Evolutionary conservation across 192 early-diverging fungal genomes (phyloP), one percentile per base, ranked within the genome.

Genomic region (Lunasporangiospora selenospora): DNA sequence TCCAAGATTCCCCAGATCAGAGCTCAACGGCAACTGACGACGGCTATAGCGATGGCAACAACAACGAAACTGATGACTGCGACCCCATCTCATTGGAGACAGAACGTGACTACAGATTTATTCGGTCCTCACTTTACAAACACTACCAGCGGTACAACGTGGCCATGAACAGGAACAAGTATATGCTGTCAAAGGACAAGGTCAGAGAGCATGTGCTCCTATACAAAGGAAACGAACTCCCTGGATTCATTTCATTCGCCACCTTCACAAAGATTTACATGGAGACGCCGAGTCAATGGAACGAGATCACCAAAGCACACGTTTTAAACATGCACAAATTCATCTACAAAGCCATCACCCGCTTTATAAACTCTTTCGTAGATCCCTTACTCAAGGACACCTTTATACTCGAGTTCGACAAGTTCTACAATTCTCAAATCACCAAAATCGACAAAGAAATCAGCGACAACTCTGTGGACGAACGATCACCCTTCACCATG

Each of bases 191-290:
- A 18, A 61, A 24, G 38, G 53, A 61, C 41, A 61, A 55, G 52
- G 56, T 70, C 37, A 56, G 23, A 16, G 45, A 54, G 23, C 36
- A 56, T 6, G 66, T 70, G 49, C 58, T 50, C 43, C 52, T 34
- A 3, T 70, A 70, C 58, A 60, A 56, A 49, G 66, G 58, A 46
- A 56, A 55, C 36, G 66, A 70, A 34, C 45, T 70, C 16, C 51
- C 58, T 4, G 66, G 58, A 54, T 70, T 70, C 43, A 42, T 61
- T 23, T 61, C 66, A 29, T 70, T 70, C 58, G 43, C 33, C 45
- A 70, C 66, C 3, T 70, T 70, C 53, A 70, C 52, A 2, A 44
- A 61, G 32, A 70, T 70, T 6, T 70, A 61, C 56, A 55, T 33
- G n/a, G 66, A 61, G 30, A 70, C 58, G 10, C 13, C 61, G n/a